A percentile compares a stretch with the other conserved stretches of the same genome.
phyloP scores from a whole-genome alignment of 805 yeast genomes.

The Wickerhamiella qilinensis region DNA sequence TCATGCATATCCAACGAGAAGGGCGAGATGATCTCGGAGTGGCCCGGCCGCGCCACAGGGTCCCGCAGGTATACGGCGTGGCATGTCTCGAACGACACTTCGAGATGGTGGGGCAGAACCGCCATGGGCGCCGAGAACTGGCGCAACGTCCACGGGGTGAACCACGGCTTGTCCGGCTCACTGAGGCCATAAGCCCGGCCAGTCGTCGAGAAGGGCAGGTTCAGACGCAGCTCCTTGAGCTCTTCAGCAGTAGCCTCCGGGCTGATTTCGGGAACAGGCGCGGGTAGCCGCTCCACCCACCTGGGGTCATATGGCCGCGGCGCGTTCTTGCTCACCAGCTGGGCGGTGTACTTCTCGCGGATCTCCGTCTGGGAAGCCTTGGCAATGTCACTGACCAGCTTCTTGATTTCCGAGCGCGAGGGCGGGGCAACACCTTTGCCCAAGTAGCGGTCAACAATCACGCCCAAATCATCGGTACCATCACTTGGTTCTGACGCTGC shows the following conservation, averaged over 20 bases:
- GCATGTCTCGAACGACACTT: constrained; percentile 77
- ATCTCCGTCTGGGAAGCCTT: constrained; percentile 13
- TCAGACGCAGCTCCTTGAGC: constrained; percentile 27
- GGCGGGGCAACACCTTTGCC: constrained; percentile 1
- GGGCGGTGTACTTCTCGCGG: constrained; percentile 12
- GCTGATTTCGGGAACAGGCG: constrained; percentile 28
- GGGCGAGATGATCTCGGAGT: constrained; percentile 89
- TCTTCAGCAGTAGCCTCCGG: constrained; percentile 34
- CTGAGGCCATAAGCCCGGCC: constrained; percentile 61
- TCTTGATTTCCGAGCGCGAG: constrained; percentile 16
- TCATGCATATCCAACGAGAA: constrained; percentile 69
- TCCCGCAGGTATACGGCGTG: constrained; percentile 94
- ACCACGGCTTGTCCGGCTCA: constrained; percentile 63
- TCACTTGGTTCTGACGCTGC: no score
- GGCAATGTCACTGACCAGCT: constrained; percentile 17
- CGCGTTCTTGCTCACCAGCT: constrained; percentile 10
- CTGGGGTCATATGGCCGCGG: constrained; percentile 30
- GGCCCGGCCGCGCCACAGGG: constrained; percentile 95
- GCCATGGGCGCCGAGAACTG: constrained; percentile 88
- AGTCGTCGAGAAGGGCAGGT: constrained; percentile 28
- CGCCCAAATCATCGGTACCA: background rate
- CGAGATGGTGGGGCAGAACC: constrained; percentile 79
- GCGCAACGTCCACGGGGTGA: constrained; percentile 95
- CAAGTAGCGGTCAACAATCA: background rate
- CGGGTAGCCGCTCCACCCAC: constrained; percentile 34